Evolutionary conservation across 768 basidiomycete genomes (phyloP), one percentile per base, ranked within the genome.

Genomic region (Trametes elegans): DNA sequence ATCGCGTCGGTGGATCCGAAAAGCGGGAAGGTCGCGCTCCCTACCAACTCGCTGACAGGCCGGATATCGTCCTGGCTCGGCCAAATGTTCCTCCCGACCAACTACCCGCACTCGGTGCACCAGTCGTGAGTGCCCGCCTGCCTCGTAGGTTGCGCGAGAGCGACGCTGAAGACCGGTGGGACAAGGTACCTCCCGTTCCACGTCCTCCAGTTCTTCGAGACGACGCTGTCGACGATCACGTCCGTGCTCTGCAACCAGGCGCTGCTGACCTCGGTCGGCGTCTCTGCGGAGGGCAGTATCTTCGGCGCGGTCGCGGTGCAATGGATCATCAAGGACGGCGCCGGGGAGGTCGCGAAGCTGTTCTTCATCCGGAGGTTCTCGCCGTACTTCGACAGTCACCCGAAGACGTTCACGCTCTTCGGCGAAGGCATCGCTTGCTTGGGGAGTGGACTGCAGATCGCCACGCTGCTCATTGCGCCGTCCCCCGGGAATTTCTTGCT

Each of bases 311-410:
- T 68, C 21, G 64, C 64, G 23, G 63, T 64, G n/a, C 66, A 68
- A 48, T 68, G 66, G 66, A 64, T 68, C 53, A 68, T 68, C 53
- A 68, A 68, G 43, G 66, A 68, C 51, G 66, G 66, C 19, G 66
- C 66, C 9, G 66, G 66, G 1, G 66, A 68, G 49, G 50, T 68
- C 19, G 65, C 66, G 35, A 68, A 68, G 58, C 53, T 68, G n/a
- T 68, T 64, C 58, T 66, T 68, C 58, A 68, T 68, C 23, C 60
- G 63, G 28, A 53, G 53, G 18, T 68, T 59, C 55, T 61, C 66
- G 29, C 62, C 66, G 10, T 68, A 60, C 59, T 68, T 68, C 26
- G 66, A 68, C 49, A 66, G 64, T 45, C 66, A 68, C 50, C 66
- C 66, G n/a, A 68, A 68, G 58, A 62, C 66, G 36, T 66, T 66